phyloP scores from a whole-genome alignment of 495 filamentous ascomycete species.

The Neurospora sp. region DNA sequence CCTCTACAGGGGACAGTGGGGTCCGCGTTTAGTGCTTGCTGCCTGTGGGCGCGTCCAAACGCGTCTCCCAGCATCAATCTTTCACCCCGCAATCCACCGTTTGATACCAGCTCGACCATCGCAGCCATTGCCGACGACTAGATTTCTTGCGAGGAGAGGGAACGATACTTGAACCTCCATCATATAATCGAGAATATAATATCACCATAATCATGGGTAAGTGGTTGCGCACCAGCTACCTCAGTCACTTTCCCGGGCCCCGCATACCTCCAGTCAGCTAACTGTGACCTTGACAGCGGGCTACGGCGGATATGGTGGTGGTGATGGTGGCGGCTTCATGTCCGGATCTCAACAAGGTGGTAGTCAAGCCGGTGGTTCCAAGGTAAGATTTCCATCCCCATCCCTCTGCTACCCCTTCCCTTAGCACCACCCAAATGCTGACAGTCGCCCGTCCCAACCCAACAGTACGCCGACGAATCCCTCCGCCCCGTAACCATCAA shows the following conservation, averaged over 20 bases:
- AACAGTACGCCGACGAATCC: constrained; percentile 46
- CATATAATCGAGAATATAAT: not conserved
- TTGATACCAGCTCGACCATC: not conserved
- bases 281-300: constrained; percentile 9
- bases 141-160: not conserved
- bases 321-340: constrained; percentile 37
- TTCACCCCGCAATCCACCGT: constrained; percentile 7
- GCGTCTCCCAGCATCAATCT: constrained; percentile 7
- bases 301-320: constrained; percentile 32
- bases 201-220: constrained; percentile 3
- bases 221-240: not conserved
- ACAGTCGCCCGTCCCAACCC: not conserved
- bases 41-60: constrained; percentile 3
- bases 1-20: constrained; percentile 3
- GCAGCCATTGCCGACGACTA: not conserved
- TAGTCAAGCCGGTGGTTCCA: constrained; percentile 25
- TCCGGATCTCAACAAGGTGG: constrained; percentile 30
- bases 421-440: not conserved
- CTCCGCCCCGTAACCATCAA: constrained; percentile 91
- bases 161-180: not conserved
- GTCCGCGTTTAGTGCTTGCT: constrained; percentile 15
- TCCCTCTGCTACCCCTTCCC: not conserved
- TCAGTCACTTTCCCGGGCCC: not conserved
- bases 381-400: constrained; percentile 5
- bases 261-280: not conserved